These are phyloP conservation scores for Amyloporia xantha DNA, from an alignment of 768 basidiomycete genomes.

Conservation along the genomic window DNA sequence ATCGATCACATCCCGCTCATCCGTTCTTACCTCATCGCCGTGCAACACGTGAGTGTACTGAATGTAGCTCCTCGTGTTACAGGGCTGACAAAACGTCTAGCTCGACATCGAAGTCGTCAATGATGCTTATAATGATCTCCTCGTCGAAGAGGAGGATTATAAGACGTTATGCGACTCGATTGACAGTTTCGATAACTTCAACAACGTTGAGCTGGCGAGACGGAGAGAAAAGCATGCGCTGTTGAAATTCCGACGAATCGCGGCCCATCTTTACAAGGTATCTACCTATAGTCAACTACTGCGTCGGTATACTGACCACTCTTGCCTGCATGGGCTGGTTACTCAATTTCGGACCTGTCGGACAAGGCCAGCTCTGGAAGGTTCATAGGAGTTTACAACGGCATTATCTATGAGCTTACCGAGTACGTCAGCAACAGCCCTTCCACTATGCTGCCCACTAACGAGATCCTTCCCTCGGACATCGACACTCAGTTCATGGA, in stretches of 20 bases:
- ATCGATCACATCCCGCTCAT: slow-evolving; percentile 95
- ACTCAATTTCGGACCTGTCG: slow-evolving; percentile 67
- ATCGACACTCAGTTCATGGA: slow-evolving; percentile 66
- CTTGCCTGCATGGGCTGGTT: slow-evolving; percentile 85
- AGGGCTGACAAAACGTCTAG: slow-evolving; percentile 34
- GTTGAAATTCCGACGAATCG: slow-evolving; percentile 90
- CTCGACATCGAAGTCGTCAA: slow-evolving; percentile 96
- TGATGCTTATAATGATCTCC: slow-evolving; percentile 94
- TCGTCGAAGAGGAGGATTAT: slow-evolving; percentile 99
- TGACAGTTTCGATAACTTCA: slow-evolving; percentile 98
- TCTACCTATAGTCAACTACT: too few relatives aligned
- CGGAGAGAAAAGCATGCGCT: slow-evolving; percentile 86
- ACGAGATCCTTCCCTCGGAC: slow-evolving; percentile 30
- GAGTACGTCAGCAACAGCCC: slow-evolving; percentile 72
- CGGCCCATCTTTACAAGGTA: slow-evolving; percentile 95
- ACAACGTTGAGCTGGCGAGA: slow-evolving; percentile 80
- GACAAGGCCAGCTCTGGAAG: slow-evolving; percentile 57
- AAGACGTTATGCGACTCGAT: slow-evolving; percentile 96
- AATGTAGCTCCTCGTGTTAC: too few relatives aligned
- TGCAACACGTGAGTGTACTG: slow-evolving; percentile 79
- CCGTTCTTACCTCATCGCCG: slow-evolving; percentile 93
- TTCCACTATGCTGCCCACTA: slow-evolving; percentile 37
- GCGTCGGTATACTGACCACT: too few relatives aligned
- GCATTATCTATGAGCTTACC: slow-evolving; percentile 82
- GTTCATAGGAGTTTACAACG: slow-evolving; percentile 81